Evolutionary conservation across 2,329 filamentous ascomycete genomes (phyloP).

Genomic region (Ambrosiella xylebori): DNA sequence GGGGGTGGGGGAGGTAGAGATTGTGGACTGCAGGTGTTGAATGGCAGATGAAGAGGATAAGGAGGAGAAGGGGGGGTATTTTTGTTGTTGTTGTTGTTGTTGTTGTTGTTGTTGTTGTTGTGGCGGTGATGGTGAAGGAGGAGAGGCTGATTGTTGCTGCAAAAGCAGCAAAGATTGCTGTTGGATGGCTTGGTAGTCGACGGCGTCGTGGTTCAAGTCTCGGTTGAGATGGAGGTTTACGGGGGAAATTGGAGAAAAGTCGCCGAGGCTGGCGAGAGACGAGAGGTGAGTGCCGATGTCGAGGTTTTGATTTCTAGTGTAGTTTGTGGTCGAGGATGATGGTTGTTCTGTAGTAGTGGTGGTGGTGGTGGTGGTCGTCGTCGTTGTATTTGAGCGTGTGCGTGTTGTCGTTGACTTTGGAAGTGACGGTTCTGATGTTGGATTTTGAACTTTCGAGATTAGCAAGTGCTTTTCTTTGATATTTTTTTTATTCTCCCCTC

Average conservation of each 20-base stretch:
- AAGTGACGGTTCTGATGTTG: no score
- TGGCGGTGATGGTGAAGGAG: background rate
- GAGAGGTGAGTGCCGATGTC: background rate
- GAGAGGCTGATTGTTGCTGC: background rate
- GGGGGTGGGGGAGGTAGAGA: background rate
- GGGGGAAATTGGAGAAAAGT: slow-evolving; percentile 10
- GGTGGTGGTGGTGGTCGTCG: no score
- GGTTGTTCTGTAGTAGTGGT: no score
- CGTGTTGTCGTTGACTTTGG: no score
- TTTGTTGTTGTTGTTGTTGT: background rate
- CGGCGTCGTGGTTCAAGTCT: slow-evolving; percentile 2
- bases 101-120: background rate
- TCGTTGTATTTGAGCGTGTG: no score
- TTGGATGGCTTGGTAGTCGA: background rate
- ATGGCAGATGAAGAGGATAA: slow-evolving; percentile 9
- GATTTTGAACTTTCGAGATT: no score
- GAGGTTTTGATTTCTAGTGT: background rate
- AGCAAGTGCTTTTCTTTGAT: no score
- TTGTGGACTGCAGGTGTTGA: slow-evolving; percentile 14
- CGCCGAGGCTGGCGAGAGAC: background rate
- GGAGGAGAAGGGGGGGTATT: background rate
- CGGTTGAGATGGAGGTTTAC: slow-evolving; percentile 1
- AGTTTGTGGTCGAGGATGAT: background rate
- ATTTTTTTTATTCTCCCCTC: no score
- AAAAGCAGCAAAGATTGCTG: background rate